These are phyloP conservation scores for Schizonepeta tenuifolia DNA, from an alignment of 257 asterid genomes.

Conservation along the genomic window DNA sequence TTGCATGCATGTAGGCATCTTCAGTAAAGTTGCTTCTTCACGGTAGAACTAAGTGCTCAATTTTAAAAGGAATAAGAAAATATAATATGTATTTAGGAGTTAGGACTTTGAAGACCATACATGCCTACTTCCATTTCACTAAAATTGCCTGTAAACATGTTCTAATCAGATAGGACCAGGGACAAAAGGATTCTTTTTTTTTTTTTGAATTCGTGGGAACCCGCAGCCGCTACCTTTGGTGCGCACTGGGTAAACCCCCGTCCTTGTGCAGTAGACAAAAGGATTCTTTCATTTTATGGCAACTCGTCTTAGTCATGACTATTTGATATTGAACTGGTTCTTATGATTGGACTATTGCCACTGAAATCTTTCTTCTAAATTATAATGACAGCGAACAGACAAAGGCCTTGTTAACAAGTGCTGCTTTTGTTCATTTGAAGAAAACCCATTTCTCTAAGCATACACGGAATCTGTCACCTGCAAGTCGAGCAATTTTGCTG, in stretches of 20 bases:
- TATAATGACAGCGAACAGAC: constrained; percentile 63
- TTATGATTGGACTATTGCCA: neutral
- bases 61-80: neutral
- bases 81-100: no score
- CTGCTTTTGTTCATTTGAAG: constrained; percentile 76
- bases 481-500: constrained; percentile 78
- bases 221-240: no score
- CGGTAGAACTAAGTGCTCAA: neutral
- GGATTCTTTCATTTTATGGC: neutral
- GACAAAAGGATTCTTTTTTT: no score
- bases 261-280: no score
- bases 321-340: neutral
- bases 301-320: neutral
- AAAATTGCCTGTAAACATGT: no score
- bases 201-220: no score
- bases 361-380: constrained; percentile 30
- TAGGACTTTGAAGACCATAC: no score
- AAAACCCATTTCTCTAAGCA: constrained; percentile 55
- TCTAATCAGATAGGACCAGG: no score
- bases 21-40: neutral
- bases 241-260: no score
- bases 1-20: neutral
- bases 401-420: constrained; percentile 69
- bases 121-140: no score
- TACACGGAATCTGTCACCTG: constrained; percentile 83